These are phyloP conservation scores for Triticum monococcum DNA, from an alignment of 176 grass and related monocot species.

Conservation along the genomic window DNA sequence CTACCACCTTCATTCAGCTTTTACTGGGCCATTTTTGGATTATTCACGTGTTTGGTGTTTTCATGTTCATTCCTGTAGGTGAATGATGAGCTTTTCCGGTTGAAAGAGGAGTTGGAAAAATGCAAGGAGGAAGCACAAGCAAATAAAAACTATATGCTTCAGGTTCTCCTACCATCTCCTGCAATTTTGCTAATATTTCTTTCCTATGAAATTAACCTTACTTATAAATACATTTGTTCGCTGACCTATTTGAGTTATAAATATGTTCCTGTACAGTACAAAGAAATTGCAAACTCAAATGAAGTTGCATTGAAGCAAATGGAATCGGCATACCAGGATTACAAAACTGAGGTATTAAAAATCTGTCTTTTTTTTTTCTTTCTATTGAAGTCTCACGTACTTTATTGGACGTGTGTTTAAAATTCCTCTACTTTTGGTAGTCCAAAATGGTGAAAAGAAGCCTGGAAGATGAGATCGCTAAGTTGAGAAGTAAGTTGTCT, in stretches of 20 bases:
- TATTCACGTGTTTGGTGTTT: background rate
- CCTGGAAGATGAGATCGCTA: slow-evolving; percentile 74
- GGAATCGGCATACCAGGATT: slow-evolving; percentile 72
- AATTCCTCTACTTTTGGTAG: slow-evolving; percentile 43
- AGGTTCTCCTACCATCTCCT: slow-evolving; percentile 35
- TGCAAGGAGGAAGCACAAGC: slow-evolving; percentile 82
- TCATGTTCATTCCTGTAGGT: slow-evolving; percentile 34
- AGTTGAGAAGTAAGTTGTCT: slow-evolving; percentile 69
- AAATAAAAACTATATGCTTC: slow-evolving; percentile 96
- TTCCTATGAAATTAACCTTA: background rate
- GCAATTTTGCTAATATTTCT: background rate
- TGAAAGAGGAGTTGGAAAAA: slow-evolving; percentile 87
- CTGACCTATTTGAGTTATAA: slow-evolving; percentile 29
- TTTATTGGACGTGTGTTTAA: background rate
- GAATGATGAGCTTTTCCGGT: slow-evolving; percentile 66
- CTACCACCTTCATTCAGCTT: slow-evolving; percentile 16
- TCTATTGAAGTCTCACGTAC: background rate
- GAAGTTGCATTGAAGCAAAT: slow-evolving; percentile 93
- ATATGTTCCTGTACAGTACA: slow-evolving; percentile 66
- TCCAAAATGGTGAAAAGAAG: slow-evolving; percentile 62
- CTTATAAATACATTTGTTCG: slow-evolving; percentile 19
- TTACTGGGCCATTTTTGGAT: background rate
- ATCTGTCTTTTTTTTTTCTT: slow-evolving; percentile 11
- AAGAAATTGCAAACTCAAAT: slow-evolving; percentile 92
- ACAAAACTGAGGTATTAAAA: slow-evolving; percentile 74